These are phyloP conservation scores for Hypoxylon sp. DNA, from an alignment of 2,329 filamentous ascomycete genomes.

Conservation along the genomic window DNA sequence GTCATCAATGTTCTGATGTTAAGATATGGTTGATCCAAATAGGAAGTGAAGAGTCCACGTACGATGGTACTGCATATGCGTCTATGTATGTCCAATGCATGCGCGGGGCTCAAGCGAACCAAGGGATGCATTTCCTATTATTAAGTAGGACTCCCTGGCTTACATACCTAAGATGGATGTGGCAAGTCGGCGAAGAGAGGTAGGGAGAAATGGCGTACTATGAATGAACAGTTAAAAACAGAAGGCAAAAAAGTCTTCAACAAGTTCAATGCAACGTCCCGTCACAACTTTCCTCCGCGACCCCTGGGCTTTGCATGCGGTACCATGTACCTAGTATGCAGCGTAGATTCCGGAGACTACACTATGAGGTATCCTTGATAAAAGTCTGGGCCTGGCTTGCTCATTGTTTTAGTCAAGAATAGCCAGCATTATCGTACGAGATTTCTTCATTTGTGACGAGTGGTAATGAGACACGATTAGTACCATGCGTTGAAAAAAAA, in stretches of 20 bases:
- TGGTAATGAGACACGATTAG: constrained; percentile 26
- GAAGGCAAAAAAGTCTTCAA: constrained; percentile 16
- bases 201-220: constrained; percentile 3
- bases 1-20: constrained; percentile 25
- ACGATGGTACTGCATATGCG: constrained; percentile 28
- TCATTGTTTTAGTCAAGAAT: constrained; percentile 13
- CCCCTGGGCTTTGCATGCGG: constrained; percentile 38
- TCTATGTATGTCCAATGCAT: constrained; percentile 38
- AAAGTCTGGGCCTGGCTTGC: constrained; percentile 31
- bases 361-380: constrained; percentile 15
- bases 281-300: constrained; percentile 31
- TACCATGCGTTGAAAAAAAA: background rate
- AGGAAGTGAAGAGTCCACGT: constrained; percentile 24
- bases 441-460: constrained; percentile 14
- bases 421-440: constrained; percentile 35
- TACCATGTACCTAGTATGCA: constrained; percentile 18
- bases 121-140: constrained; percentile 36
- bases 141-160: constrained; percentile 34
- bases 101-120: constrained; percentile 39
- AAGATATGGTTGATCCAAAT: constrained; percentile 32
- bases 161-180: constrained; percentile 30
- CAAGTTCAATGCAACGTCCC: constrained; percentile 41
- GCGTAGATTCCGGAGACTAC: constrained; percentile 6
- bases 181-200: constrained; percentile 18
- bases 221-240: constrained; percentile 2